Evolutionary conservation across 2,329 filamentous ascomycete species (phyloP).

Genomic region (Aspergillus udagawae): DNA sequence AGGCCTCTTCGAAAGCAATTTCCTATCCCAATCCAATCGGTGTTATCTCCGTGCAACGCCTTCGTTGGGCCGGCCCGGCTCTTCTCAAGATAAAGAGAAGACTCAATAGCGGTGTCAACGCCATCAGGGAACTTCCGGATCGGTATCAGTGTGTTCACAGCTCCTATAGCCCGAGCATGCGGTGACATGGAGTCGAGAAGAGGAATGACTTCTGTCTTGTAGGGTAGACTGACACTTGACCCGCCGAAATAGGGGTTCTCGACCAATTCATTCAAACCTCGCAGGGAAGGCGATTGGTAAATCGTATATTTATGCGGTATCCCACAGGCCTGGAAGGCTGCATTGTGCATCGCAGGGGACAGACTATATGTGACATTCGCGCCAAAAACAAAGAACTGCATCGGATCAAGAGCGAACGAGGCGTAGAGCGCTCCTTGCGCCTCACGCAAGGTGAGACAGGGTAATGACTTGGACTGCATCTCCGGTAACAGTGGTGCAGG

Average conservation of each 20-base stretch:
- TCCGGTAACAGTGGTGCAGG: constrained; percentile 46
- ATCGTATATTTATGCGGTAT: constrained; percentile 66
- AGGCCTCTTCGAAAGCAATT: constrained; percentile 68
- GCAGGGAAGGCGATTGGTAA: constrained; percentile 59
- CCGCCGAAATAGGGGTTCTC: constrained; percentile 67
- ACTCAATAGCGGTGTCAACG: constrained; percentile 55
- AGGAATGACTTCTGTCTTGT: constrained; percentile 67
- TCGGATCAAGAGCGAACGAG: constrained; percentile 63
- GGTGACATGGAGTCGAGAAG: constrained; percentile 64
- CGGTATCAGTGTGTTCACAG: constrained; percentile 72
- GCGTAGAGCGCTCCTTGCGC: constrained; percentile 63
- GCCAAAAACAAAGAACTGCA: constrained; percentile 73
- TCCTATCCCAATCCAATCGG: constrained; percentile 75
- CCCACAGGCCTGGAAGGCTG: constrained; percentile 62
- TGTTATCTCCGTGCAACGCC: constrained; percentile 73
- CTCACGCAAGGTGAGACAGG: constrained; percentile 57
- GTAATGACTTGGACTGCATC: constrained; percentile 42
- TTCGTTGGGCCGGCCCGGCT: constrained; percentile 63
- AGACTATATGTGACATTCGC: constrained; percentile 67
- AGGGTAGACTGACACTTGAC: constrained; percentile 67
- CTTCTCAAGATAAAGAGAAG: constrained; percentile 53
- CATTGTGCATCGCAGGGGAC: constrained; percentile 74
- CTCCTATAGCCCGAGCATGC: constrained; percentile 70
- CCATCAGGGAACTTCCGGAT: constrained; percentile 55
- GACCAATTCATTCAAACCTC: constrained; percentile 61